Evolutionary conservation across 129 eudicot species (phyloP).

Genomic region (Gnaphalium uliginosum): DNA sequence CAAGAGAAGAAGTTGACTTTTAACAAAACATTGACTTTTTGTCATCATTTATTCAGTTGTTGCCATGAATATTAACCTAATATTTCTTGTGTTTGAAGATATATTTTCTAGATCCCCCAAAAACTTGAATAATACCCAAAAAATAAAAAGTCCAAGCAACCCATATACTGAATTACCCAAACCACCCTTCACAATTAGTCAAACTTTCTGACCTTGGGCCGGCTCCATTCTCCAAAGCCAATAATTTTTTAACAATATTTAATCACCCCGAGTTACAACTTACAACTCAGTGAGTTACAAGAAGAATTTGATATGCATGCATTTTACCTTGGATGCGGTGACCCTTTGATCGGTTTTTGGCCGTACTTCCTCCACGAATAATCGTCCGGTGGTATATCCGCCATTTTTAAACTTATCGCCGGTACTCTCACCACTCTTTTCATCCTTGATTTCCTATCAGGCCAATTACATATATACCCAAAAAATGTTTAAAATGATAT

Average conservation of each 20-base stretch:
- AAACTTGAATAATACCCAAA: not conserved
- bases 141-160: slow-evolving; percentile 14
- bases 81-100: slow-evolving; percentile 31
- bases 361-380: slow-evolving; percentile 98
- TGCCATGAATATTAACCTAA: slow-evolving; percentile 25
- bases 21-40: slow-evolving; percentile 23
- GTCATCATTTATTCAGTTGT: slow-evolving; percentile 21
- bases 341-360: slow-evolving; percentile 97
- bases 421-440: slow-evolving; percentile 85
- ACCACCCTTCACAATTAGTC: slow-evolving; percentile 5
- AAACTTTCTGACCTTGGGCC: slow-evolving; percentile 28
- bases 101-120: slow-evolving; percentile 4
- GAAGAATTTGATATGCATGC: too few relatives aligned
- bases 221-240: slow-evolving; percentile 37
- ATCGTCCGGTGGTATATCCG: slow-evolving; percentile 97
- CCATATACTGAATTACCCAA: not conserved
- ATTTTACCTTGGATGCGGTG: slow-evolving; percentile 91
- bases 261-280: slow-evolving; percentile 17
- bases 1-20: slow-evolving; percentile 29
- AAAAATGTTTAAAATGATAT: too few relatives aligned
- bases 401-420: slow-evolving; percentile 89
- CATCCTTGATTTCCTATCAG: slow-evolving; percentile 81
- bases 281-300: slow-evolving; percentile 4
- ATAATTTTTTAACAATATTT: not conserved
- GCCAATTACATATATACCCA: too few relatives aligned